Evolutionary conservation across 306 rosid species (phyloP).

Genomic region (Geum urbanum): DNA sequence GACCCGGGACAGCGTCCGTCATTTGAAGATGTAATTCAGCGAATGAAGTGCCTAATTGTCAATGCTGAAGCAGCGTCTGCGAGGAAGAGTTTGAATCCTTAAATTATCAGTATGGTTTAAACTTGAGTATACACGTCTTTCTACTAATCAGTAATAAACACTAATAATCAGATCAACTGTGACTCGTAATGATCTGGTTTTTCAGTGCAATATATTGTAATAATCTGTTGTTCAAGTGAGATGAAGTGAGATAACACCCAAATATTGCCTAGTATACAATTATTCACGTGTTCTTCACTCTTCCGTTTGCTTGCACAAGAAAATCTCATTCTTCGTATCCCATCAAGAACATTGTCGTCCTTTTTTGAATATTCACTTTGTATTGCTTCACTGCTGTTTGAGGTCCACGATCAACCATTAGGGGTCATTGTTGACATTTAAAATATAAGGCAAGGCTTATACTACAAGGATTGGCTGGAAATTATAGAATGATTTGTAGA

Average conservation of each 20-base stretch:
- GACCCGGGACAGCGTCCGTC: constrained; percentile 66
- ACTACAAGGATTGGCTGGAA: too few species aligned
- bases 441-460: too few species aligned
- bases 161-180: not conserved
- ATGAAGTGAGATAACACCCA: not conserved
- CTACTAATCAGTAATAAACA: not conserved
- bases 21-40: constrained; percentile 57
- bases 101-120: constrained; percentile 6
- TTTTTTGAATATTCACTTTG: too few species aligned
- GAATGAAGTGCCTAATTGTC: constrained; percentile 36
- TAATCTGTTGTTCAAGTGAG: not conserved
- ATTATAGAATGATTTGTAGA: too few species aligned
- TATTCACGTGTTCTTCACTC: not conserved
- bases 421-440: too few species aligned
- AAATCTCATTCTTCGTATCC: too few species aligned
- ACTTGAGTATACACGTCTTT: not conserved
- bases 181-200: not conserved
- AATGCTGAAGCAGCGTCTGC: constrained; percentile 33
- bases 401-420: too few species aligned
- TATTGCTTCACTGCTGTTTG: too few species aligned
- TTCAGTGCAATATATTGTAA: not conserved
- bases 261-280: not conserved
- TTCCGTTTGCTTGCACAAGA: not conserved
- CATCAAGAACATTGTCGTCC: too few species aligned
- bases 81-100: constrained; percentile 35